Evolutionary conservation across 2,329 filamentous ascomycete species (phyloP), one percentile per base, ranked within the genome.

Genomic region (Arthrobotrys entomopaga): DNA sequence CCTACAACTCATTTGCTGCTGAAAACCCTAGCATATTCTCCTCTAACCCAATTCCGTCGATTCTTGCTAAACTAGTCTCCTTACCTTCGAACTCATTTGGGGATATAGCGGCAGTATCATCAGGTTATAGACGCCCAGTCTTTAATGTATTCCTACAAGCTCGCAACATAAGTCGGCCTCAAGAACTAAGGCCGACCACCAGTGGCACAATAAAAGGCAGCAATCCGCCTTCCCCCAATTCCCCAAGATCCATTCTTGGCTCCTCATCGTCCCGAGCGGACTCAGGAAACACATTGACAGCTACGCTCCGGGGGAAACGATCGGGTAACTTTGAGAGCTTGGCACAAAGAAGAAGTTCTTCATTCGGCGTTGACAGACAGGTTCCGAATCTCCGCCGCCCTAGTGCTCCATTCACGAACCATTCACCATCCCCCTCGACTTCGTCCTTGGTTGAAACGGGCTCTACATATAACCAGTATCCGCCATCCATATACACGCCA

Each of bases 111-210:
- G 83, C 87, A 4, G 80, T 82, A 0, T 82, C 83, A 19, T 81
- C 82, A 19, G 81, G 83, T 1, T 82, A 84, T 1, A 86, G 86
- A 22, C 85, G 88, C 2, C 89, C 91, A 0, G 87, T 98, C 48
- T 96, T 96, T 85, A 99, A 99, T 79, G 93, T 92, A 22, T 98
- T 98, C 81, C 83, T 93, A 43, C 88, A 92, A 77, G 89, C 92
- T 15, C 89, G 89, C 72, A 86, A 87, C 50, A 90, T 91, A 76
- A 70, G 61, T 24, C 85, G 85, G 67, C 85, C 84, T 26, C 88
- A 87, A 75, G 84, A 87, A 20, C 92, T 96, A 61, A 87, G 94
- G 60, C 93, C 94, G 1, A 88, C 88, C 1, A 96, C 93, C 0
- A 88, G 90, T 78, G 86, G 86, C 2, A 86, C 85, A 2, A 81